phyloP scores from a whole-genome alignment of 306 rosid genomes.

The Gleditsia sinensis region DNA sequence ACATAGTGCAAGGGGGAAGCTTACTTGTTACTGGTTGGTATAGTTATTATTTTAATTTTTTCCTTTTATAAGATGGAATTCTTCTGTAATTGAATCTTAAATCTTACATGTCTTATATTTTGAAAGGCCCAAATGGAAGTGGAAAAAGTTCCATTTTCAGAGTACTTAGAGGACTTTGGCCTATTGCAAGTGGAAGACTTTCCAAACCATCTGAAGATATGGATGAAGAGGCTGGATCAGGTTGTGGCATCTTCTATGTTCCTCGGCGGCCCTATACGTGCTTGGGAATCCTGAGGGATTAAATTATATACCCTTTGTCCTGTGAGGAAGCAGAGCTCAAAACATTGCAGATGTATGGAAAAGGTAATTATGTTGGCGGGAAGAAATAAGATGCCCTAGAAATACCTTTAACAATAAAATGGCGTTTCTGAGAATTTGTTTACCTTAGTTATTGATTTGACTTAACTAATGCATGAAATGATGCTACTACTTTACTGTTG shows the following conservation, averaged over 20 bases:
- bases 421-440: neutral
- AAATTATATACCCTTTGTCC: constrained; percentile 91
- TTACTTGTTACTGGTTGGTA: no score
- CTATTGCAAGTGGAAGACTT: no score
- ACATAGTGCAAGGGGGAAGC: no score
- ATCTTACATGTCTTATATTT: no score
- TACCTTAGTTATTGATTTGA: constrained; percentile 27
- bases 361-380: constrained; percentile 52
- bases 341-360: constrained; percentile 53
- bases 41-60: no score
- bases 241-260: constrained; percentile 80
- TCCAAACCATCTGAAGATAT: no score
- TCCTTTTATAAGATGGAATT: no score
- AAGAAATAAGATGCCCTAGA: constrained; percentile 13
- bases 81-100: no score
- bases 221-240: no score
- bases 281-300: constrained; percentile 89
- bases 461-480: constrained; percentile 3
- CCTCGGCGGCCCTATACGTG: constrained; percentile 96
- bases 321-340: constrained; percentile 69
- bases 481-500: constrained; percentile 13
- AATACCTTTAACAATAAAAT: constrained; percentile 1
- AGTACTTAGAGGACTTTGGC: no score
- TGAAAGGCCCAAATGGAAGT: no score
- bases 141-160: no score